Evolutionary conservation across 805 yeast genomes (phyloP), one percentile per base, ranked within the genome.

Genomic region (Zygosaccharomyces gambellarensis): DNA sequence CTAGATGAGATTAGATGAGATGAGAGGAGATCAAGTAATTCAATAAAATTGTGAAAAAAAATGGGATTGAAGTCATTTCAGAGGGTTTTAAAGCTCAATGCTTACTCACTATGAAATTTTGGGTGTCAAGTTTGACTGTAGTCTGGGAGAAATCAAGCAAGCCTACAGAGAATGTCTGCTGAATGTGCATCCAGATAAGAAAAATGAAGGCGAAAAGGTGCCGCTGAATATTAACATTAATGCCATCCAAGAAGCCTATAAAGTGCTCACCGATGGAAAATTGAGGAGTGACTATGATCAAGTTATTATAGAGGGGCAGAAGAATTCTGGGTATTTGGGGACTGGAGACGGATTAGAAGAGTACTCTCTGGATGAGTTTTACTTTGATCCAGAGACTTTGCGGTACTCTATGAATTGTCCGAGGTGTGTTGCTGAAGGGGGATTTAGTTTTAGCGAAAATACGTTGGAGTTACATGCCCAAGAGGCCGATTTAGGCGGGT

Each of bases 101-200:
- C 48, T 47, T 30, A 56, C 79, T 0, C 73, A 79, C 59, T 87
- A 87, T 60, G 81, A 78, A 36, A 63, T 83, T 0, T 72, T 89
- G n/a, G 83, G 78, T 0, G 68, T 85, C 1, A 59, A 65, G 0
- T 67, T 72, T 2, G 62, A 66, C 3, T 75, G 78, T 3, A 51
- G 67, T 19, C 51, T 48, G 0, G 56, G 47, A 0, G 79, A 75
- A 11, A 73, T 90, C 25, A 82, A 80, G 54, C 62, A 63, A 7
- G 90, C 95, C 0, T 92, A 90, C 63, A 78, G 75, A 48, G 69
- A 64, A 30, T 76, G 77, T 12, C 73, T 92, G 5, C 70, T 92
- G 1, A 60, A 64, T 3, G 65, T 78, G 2, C 98, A 92, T 65
- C 98, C 98, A 1, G 98, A 92, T 63, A 90, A 90, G 58, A 17